Evolutionary conservation across 331 rosid genomes (phyloP).

Genomic region (Dryas integrifolia): DNA sequence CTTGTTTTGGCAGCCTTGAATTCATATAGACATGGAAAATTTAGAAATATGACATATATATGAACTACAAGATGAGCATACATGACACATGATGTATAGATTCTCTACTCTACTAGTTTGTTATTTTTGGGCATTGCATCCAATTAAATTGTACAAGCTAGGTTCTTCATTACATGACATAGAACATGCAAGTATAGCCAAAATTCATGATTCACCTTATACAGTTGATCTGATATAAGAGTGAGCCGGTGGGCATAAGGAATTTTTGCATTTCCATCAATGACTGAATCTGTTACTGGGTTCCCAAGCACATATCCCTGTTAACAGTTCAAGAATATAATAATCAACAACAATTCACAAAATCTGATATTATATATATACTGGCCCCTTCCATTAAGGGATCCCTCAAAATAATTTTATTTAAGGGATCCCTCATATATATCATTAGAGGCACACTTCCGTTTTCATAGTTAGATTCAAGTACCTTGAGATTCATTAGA

Average conservation of each 20-base stretch:
- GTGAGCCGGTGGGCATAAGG: conserved; percentile 12
- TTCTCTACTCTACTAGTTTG: background rate
- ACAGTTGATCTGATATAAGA: conserved; percentile 25
- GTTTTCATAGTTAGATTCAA: no score
- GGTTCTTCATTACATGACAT: no score
- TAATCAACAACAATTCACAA: no score
- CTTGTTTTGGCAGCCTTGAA: conserved; percentile 20
- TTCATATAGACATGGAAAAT: background rate
- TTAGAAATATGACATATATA: background rate
- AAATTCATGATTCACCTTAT: background rate
- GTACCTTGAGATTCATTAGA: conserved; percentile 14
- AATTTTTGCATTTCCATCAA: conserved; percentile 20
- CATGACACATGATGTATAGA: background rate
- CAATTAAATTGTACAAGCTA: background rate
- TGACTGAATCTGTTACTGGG: conserved; percentile 25
- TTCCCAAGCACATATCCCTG: conserved; percentile 32
- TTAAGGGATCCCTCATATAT: no score
- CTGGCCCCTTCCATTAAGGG: no score
- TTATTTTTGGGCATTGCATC: background rate
- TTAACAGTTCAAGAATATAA: background rate
- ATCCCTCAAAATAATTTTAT: no score
- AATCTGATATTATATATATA: no score
- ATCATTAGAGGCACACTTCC: no score
- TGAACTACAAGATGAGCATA: background rate
- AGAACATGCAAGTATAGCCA: no score